Percentiles rank a stretch among this genome's conserved stretches.
phyloP scores from a whole-genome alignment of 371 early-diverging fungal genomes.

The Fennellomyces sp. region DNA sequence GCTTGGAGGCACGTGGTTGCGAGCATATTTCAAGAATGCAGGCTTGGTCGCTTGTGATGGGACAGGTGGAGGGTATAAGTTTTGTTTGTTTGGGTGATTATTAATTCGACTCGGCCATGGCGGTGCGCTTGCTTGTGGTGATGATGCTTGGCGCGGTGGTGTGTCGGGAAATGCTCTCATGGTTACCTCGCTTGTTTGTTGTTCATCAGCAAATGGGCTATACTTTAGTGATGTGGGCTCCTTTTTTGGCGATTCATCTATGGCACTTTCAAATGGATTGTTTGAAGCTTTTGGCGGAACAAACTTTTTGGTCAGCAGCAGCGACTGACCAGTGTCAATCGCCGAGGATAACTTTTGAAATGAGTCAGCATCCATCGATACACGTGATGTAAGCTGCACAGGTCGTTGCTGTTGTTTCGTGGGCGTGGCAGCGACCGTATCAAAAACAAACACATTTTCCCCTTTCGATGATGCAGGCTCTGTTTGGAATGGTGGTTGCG shows the following conservation, averaged over 20 bases:
- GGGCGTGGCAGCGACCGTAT: slow-evolving; percentile 16
- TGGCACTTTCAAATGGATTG: slow-evolving; percentile 21
- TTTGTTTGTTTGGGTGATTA: slow-evolving; percentile 28
- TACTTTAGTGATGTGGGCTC: not conserved
- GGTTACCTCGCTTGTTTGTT: not conserved
- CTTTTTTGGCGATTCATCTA: slow-evolving; percentile 9
- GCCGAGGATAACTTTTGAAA: slow-evolving; percentile 17
- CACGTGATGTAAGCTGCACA: slow-evolving; percentile 30
- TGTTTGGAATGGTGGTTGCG: slow-evolving; percentile 3
- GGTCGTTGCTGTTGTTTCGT: slow-evolving; percentile 16
- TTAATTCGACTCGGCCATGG: slow-evolving; percentile 15
- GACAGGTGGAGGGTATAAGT: slow-evolving; percentile 43
- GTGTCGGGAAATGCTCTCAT: not conserved
- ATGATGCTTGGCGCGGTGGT: not conserved
- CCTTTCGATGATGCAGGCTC: not conserved
- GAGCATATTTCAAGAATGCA: slow-evolving; percentile 38
- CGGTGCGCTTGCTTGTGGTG: slow-evolving; percentile 9
- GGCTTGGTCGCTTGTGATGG: slow-evolving; percentile 48
- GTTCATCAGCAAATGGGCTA: slow-evolving; percentile 10
- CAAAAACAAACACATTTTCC: slow-evolving; percentile 13
- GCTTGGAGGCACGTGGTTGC: slow-evolving; percentile 20
- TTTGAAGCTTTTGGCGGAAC: slow-evolving; percentile 33
- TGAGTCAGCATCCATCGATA: slow-evolving; percentile 28
- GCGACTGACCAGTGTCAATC: slow-evolving; percentile 39
- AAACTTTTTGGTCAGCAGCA: slow-evolving; percentile 44